Evolutionary conservation across 1,139 yeast genomes (phyloP), one percentile per base, ranked within the genome.

Genomic region (Meyerozyma athensensis): DNA sequence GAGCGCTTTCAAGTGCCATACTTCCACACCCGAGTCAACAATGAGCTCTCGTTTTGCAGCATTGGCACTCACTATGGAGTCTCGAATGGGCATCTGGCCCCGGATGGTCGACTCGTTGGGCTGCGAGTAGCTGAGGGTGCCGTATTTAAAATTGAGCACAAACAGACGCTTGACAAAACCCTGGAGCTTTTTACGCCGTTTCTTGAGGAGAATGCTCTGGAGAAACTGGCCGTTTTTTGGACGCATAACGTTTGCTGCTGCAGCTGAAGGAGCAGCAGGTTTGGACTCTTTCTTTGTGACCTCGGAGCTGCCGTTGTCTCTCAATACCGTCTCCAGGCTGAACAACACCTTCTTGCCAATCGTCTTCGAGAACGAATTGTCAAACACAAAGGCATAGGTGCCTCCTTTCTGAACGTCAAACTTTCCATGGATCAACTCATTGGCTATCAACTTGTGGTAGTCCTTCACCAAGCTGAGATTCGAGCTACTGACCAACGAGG

Each of bases 1-100:
- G 33, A 73, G 63, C 0, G 97, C 86, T 50, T 84, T 85, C 45
- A 92, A 67, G 36, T 79, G 80, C 98, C 98, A 92, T 12, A 86
- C 80, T 56, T 92, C 98, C 81, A 92, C 82, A 2, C 98, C 98
- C 0, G 97, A 87, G 58, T 92, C 97, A 45, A 92, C 74, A 38
- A 84, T 81, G 35, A 92, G 79, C 49, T 85, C 85, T 37, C 78
- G 65, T 19, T 77, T 76, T 38, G 75, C 74, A 21, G 79, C 71
- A 49, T 83, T 81, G 2, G 95, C 97, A 41, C 94, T 79, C 3
- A 92, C 79, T 19, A 85, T 86, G 7, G 95, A 80, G 35, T 84
- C 74, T 38, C 76, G 79, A 34, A 92, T 79, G 16, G 95, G 95
- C 87, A 92, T 89, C 52, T 87, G 92, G 38, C 98, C 98, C 41